Evolutionary conservation across 2,329 filamentous ascomycete species (phyloP).

Genomic region (Penicillium nordicum): DNA sequence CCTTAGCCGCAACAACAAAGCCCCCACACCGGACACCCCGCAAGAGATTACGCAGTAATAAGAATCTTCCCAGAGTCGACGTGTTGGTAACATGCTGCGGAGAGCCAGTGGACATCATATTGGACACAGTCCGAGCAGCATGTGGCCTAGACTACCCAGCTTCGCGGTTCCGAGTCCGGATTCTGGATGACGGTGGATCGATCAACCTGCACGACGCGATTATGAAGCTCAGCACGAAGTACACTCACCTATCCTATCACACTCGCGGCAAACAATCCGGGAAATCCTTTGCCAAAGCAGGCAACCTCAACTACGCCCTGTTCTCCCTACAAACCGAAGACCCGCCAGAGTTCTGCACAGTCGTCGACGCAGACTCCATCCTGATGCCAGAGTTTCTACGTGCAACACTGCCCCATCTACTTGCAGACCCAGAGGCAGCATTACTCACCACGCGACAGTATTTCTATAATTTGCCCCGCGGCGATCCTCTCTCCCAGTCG

Average conservation of each 20-base stretch:
- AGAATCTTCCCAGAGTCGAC: constrained; percentile 53
- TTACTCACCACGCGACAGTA: constrained; percentile 36
- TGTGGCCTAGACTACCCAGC: constrained; percentile 55
- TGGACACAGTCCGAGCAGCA: constrained; percentile 57
- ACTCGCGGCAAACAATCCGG: constrained; percentile 46
- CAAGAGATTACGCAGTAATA: constrained; percentile 29
- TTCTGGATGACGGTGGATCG: constrained; percentile 56
- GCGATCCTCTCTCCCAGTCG: constrained; percentile 32
- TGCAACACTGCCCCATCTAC: constrained; percentile 36
- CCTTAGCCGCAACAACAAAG: constrained; percentile 16
- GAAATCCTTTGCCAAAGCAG: constrained; percentile 36
- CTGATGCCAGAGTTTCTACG: constrained; percentile 36
- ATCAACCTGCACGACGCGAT: constrained; percentile 41
- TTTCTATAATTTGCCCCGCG: constrained; percentile 33
- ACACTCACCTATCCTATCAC: constrained; percentile 53
- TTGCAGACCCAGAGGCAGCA: constrained; percentile 26
- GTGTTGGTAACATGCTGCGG: constrained; percentile 58
- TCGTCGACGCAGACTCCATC: constrained; percentile 39
- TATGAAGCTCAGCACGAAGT: constrained; percentile 38
- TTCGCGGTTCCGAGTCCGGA: constrained; percentile 52
- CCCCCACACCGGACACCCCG: constrained; percentile 9
- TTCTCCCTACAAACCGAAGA: constrained; percentile 21
- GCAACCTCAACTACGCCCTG: constrained; percentile 38
- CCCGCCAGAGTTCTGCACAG: constrained; percentile 31
- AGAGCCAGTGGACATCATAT: constrained; percentile 54